Conservation (phyloP, 2,329 filamentous ascomycete species). For the Hirsutella rhossiliensis region DNA sequence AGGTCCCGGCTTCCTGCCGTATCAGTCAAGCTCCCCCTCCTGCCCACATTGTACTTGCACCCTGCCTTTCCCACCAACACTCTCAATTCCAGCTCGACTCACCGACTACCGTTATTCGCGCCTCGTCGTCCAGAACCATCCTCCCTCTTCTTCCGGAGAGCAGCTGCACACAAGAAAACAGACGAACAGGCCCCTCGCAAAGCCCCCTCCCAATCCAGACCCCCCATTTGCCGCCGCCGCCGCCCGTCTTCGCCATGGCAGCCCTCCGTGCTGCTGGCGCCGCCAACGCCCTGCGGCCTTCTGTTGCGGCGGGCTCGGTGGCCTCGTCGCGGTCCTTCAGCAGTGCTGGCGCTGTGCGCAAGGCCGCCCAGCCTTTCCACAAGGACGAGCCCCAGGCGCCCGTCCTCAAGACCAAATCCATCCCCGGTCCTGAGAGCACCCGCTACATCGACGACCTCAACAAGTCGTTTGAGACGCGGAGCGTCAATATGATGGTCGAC, state of each 20-base stretch:
- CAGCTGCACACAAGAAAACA: no score
- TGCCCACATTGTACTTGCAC: not conserved
- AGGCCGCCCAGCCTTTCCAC: conserved; percentile 26
- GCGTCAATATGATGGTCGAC: conserved; percentile 71
- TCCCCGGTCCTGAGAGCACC: conserved; percentile 67
- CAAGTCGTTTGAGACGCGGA: conserved; percentile 74
- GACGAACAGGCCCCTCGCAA: not conserved
- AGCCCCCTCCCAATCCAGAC: not conserved
- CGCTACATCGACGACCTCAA: conserved; percentile 58
- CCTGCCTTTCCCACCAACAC: not conserved
- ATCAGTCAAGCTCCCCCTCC: not conserved
- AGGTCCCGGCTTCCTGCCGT: not conserved
- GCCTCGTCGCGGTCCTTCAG: conserved; percentile 4
- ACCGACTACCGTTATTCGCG: no score
- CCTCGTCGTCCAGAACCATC: no score
- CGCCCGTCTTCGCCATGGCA: conserved; percentile 3
- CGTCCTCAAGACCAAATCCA: conserved; percentile 38
- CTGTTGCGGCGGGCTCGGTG: not conserved
- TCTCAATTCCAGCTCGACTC: no score
- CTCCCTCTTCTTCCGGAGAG: no score
- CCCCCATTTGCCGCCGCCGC: not conserved
- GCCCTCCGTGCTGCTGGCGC: conserved; percentile 7
- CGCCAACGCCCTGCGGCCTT: conserved; percentile 2
- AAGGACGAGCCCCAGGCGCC: conserved; percentile 40
- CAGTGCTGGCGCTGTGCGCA: conserved; percentile 7